These are phyloP conservation scores for Brassica juncea DNA, from an alignment of 345 rosid species.

Conservation along the genomic window DNA sequence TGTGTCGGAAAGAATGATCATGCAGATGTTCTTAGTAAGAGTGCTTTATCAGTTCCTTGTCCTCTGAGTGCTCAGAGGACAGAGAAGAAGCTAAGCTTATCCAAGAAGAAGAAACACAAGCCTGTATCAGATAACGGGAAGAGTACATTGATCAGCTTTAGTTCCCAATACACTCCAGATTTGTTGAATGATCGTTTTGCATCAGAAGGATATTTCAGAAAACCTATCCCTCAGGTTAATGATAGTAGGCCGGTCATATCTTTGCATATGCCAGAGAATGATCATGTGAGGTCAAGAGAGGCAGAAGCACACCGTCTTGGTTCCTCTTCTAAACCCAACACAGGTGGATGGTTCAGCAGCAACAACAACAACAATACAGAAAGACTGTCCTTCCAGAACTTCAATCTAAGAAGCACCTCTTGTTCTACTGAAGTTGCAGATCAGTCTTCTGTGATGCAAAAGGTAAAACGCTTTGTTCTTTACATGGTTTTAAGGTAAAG, in stretches of 20 bases:
- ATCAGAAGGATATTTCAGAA: conserved; percentile 42
- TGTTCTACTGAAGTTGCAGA: conserved; percentile 42
- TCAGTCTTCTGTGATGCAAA: conserved; percentile 41
- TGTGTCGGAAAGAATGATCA: conserved; percentile 32
- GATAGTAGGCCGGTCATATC: conserved; percentile 31
- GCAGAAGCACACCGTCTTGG: conserved; percentile 36
- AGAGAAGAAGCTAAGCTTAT: conserved; percentile 45
- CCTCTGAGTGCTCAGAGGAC: conserved; percentile 41
- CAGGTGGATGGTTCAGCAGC: conserved; percentile 40
- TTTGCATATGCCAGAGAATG: conserved; percentile 42
- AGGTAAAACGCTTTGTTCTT: conserved; percentile 46
- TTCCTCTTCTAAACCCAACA: conserved; percentile 43
- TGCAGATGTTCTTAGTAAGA: conserved; percentile 41
- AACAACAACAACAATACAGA: conserved; percentile 33
- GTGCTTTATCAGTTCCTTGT: conserved; percentile 33
- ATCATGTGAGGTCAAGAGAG: conserved; percentile 44
- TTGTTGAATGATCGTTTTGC: conserved; percentile 43
- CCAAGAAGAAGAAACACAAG: conserved; percentile 57
- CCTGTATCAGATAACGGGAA: conserved; percentile 40
- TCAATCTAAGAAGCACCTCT: conserved; percentile 41
- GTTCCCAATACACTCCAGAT: conserved; percentile 41
- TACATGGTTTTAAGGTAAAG: not conserved
- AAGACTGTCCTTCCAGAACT: conserved; percentile 40
- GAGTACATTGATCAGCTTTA: conserved; percentile 39
- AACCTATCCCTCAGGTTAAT: conserved; percentile 36